Base-by-base conservation (phyloP, 176 grass and related monocot species). In the Sorghum bicolor region DNA sequence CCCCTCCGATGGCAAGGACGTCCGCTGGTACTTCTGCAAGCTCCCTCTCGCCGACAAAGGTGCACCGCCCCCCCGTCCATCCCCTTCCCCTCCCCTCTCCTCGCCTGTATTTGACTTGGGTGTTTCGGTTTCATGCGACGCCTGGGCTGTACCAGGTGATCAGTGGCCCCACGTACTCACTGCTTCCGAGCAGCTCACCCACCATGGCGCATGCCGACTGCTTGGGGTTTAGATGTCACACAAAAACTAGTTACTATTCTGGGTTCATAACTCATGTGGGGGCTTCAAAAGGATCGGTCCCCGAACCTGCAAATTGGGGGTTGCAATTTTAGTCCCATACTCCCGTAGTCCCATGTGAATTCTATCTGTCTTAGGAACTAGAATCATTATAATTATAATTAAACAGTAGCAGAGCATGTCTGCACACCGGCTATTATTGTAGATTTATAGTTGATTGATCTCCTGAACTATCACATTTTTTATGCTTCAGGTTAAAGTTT, bases 21-120 rank as follows among this genome's bases (percentile, higher is more conserved):
- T 98, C 37, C 91, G 96, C 36, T 98, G 93, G 96, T 98, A 92
- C 87, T 98, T 95, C 76, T 95, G 91, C 91, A 98, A 95, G 85
- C 76, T 95, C 67, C 96, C 93, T 34, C 93, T 98, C 10, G 87
- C 34, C 31, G 85, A 94, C 44, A 92, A 74, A 93, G 93, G 96
- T 98, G 70, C 40, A 9, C 70, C 17, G 16, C 1, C 10, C 45
- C 45, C 33, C 5, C 8, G 39, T 22, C 10, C 8, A 5, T 17
- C 26, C 19, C 5, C 4, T 43, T 22, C 6, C 5, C 6, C 28
- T 22, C 5, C 13, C 37, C 39, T 41, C 41, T 0, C 15, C 15
- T 17, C 63, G 6, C 41, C 10, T 4, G 41, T 43, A 43, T 70
- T 33, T 16, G 30, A 4, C 24, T 12, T 28, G 48, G 5, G 9